Evolutionary conservation across 2,329 filamentous ascomycete species (phyloP).

Genomic region (Fusarium circinatum): DNA sequence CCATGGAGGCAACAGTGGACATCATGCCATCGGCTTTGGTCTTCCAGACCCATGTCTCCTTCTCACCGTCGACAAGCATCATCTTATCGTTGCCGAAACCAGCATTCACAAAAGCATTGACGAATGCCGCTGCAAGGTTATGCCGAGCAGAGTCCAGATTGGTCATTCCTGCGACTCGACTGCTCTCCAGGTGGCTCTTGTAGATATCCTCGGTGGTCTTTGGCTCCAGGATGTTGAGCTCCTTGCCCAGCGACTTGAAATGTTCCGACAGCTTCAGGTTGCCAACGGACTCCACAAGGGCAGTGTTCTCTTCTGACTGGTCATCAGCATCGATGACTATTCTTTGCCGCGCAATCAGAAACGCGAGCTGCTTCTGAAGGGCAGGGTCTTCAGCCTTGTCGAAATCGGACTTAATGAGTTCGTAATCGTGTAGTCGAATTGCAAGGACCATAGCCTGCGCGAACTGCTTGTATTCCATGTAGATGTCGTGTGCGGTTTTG

Average conservation of each 20-base stretch:
- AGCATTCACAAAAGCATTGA: constrained; percentile 96
- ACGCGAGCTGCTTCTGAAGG: constrained; percentile 92
- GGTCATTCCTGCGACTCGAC: constrained; percentile 88
- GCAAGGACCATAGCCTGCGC: constrained; percentile 94
- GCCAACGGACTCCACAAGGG: constrained; percentile 83
- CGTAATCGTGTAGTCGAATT: constrained; percentile 88
- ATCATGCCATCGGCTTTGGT: constrained; percentile 98
- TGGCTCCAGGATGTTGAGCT: constrained; percentile 95
- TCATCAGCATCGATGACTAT: constrained; percentile 80
- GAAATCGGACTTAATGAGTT: constrained; percentile 85
- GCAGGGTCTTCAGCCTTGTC: constrained; percentile 81
- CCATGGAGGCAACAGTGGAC: constrained; percentile 92
- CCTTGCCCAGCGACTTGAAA: constrained; percentile 93
- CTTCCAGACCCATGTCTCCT: constrained; percentile 98
- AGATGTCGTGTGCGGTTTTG: constrained; percentile 90
- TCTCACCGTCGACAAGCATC: constrained; percentile 91
- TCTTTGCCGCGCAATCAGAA: constrained; percentile 90
- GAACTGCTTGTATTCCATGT: constrained; percentile 91
- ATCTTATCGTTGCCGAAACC: constrained; percentile 97
- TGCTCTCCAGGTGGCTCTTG: constrained; percentile 98
- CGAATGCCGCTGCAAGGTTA: constrained; percentile 94
- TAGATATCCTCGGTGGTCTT: constrained; percentile 99
- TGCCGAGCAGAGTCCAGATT: constrained; percentile 96
- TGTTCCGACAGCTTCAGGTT: constrained; percentile 90
- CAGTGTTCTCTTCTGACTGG: constrained; percentile 74